Conservation (phyloP, 225 moss, liverwort and hornwort species). For the Neckera pumila region DNA sequence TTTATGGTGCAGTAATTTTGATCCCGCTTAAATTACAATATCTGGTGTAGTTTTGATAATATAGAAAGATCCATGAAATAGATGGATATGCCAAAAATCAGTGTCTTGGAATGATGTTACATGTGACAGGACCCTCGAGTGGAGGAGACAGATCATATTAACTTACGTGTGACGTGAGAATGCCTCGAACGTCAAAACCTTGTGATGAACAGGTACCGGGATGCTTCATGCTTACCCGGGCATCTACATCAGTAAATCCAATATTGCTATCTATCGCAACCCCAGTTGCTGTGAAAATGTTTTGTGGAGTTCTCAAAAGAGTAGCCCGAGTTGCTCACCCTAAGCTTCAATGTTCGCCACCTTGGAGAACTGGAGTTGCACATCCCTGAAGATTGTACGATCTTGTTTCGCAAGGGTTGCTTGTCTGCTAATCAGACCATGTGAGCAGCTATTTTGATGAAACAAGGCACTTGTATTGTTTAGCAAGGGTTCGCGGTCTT, state of each 20-base stretch:
- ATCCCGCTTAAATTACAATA: neutral
- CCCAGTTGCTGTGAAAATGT: neutral
- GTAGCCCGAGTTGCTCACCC: neutral
- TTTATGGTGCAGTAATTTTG: neutral
- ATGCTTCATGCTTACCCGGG: neutral
- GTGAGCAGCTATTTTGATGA: slow-evolving; percentile 2
- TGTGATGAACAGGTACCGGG: neutral
- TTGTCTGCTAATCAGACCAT: neutral
- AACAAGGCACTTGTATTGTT: neutral
- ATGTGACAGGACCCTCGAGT: neutral
- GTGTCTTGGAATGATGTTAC: neutral
- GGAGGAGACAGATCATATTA: neutral
- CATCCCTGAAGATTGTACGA: neutral
- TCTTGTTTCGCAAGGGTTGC: neutral
- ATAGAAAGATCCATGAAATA: neutral
- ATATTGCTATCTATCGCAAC: neutral
- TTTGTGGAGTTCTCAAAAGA: neutral
- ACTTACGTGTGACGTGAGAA: slow-evolving; percentile 5
- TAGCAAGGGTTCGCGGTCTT: neutral
- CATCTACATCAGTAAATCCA: neutral
- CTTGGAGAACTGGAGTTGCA: neutral
- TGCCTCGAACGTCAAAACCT: slow-evolving; percentile 18
- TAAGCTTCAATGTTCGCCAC: neutral
- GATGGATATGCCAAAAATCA: neutral
- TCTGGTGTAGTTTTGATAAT: neutral